Evolutionary conservation across 1,284 basidiomycete species (phyloP).

Genomic region (Kwoniella shivajii): DNA sequence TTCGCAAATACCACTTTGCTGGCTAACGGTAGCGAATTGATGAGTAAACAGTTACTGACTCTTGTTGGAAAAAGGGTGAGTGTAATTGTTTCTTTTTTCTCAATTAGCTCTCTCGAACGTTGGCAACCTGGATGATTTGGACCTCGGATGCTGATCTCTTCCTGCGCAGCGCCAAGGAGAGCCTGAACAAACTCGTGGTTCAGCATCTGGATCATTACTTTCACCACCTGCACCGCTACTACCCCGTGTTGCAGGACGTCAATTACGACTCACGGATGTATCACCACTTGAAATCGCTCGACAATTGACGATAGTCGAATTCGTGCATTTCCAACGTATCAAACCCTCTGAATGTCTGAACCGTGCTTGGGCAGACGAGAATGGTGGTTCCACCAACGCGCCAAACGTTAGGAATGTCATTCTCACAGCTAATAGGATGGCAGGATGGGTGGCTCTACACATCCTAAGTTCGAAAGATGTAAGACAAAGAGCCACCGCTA

Average conservation of each 20-base stretch:
- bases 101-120: too few species aligned
- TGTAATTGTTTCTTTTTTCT: conserved; percentile 26
- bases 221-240: conserved; percentile 43
- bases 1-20: conserved; percentile 67
- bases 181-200: conserved; percentile 24
- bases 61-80: conserved; percentile 70
- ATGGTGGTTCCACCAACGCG: conserved; percentile 20
- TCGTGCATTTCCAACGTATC: conserved; percentile 81
- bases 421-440: conserved; percentile 75
- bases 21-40: conserved; percentile 60
- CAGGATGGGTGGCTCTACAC: conserved; percentile 87
- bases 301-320: conserved; percentile 92
- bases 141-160: neutral
- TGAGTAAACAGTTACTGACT: conserved; percentile 70
- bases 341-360: conserved; percentile 87
- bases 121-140: too few species aligned
- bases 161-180: conserved; percentile 28
- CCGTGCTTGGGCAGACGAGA: conserved; percentile 44
- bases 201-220: conserved; percentile 32
- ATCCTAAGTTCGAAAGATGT: conserved; percentile 81
- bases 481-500: conserved; percentile 72
- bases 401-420: conserved; percentile 73
- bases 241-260: conserved; percentile 33
- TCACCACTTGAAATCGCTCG: conserved; percentile 88
- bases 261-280: conserved; percentile 47